A percentile compares a stretch with the other conserved stretches of the same genome.
phyloP scores from a whole-genome alignment of 495 filamentous ascomycete species.

The Talaromyces thailandensis region DNA sequence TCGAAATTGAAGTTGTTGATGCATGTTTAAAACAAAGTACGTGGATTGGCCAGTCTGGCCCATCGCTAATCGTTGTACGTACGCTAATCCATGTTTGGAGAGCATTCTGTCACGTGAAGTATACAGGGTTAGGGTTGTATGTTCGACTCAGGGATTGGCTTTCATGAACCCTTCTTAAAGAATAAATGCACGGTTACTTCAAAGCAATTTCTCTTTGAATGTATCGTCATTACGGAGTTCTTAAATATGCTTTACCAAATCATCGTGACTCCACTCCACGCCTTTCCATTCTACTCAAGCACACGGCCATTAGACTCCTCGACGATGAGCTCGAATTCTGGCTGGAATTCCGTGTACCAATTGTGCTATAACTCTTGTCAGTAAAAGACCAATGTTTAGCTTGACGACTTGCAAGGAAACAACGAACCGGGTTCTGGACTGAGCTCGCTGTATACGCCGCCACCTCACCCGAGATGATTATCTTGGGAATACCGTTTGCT shows the following conservation, averaged over 20 bases:
- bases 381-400: neutral
- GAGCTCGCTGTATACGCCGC: constrained; percentile 31
- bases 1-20: neutral
- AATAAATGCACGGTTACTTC: neutral
- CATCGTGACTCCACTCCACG: neutral
- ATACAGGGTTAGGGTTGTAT: neutral
- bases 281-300: constrained; percentile 16
- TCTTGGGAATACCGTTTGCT: constrained; percentile 46
- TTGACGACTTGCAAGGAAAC: neutral
- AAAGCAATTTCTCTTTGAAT: neutral
- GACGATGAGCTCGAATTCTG: constrained; percentile 35
- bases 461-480: constrained; percentile 33
- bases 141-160: neutral
- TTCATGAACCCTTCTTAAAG: neutral
- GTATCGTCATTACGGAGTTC: neutral
- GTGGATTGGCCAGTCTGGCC: neutral
- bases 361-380: constrained; percentile 22
- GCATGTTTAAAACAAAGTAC: neutral
- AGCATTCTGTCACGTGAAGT: neutral
- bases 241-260: neutral
- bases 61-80: neutral
- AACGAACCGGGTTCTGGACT: constrained; percentile 31
- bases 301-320: constrained; percentile 35
- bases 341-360: constrained; percentile 37
- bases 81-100: neutral